Percentiles rank a stretch among this genome's conserved stretches.
These are phyloP conservation scores for Simmondsia chinensis DNA, from an alignment of 148 eudicot species.

Conservation along the genomic window DNA sequence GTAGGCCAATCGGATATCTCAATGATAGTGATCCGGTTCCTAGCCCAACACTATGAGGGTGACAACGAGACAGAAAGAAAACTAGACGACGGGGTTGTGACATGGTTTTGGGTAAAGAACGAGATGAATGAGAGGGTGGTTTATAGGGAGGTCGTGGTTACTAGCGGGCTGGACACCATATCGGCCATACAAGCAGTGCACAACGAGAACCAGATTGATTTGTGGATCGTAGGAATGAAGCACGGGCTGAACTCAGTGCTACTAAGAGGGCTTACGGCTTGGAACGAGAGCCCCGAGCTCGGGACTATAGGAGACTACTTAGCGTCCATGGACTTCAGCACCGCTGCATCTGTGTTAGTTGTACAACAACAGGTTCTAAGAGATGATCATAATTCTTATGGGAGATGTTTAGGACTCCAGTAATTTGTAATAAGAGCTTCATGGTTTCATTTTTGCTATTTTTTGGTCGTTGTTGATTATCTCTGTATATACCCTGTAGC, in stretches of 20 bases:
- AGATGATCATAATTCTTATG: conserved; percentile 30
- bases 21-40: conserved; percentile 52
- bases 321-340: conserved; percentile 43
- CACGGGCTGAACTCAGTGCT: conserved; percentile 54
- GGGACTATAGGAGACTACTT: conserved; percentile 69
- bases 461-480: too few relatives aligned
- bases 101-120: conserved; percentile 86
- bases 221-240: conserved; percentile 80
- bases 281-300: conserved; percentile 58
- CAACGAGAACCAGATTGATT: conserved; percentile 22
- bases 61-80: conserved; percentile 58
- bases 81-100: conserved; percentile 76
- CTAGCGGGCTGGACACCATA: conserved; percentile 53
- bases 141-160: conserved; percentile 68
- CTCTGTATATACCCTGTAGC: too few relatives aligned
- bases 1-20: conserved; percentile 31
- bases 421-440: too few relatives aligned
- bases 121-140: conserved; percentile 50
- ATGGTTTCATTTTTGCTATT: not conserved
- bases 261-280: conserved; percentile 42
- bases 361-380: conserved; percentile 78
- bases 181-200: conserved; percentile 49
- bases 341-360: conserved; percentile 51
- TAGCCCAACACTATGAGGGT: conserved; percentile 28
- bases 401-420: too few relatives aligned